Percentiles rank a stretch among this genome's conserved stretches.
Conservation (phyloP, 2,329 filamentous ascomycete species). For the Pseudocercospora crystallina region DNA sequence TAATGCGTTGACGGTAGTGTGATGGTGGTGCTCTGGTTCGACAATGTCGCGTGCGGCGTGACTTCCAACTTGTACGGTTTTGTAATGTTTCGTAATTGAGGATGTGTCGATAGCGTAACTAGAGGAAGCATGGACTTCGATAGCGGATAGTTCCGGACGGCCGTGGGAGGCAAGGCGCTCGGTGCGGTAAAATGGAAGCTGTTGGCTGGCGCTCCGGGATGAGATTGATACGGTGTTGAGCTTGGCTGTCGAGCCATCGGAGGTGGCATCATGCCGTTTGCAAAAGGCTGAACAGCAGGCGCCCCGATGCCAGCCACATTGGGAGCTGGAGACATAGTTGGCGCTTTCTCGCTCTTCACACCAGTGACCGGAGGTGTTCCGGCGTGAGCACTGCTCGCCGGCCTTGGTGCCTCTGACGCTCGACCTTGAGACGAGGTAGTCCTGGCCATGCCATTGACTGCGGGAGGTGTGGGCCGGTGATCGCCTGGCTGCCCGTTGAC, state of each 20-base stretch:
- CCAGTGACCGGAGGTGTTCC: conserved; percentile 30
- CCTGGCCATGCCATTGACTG: conserved; percentile 31
- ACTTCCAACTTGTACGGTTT: conserved; percentile 65
- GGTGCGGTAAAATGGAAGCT: conserved; percentile 34
- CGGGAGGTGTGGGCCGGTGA: conserved; percentile 26
- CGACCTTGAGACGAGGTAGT: conserved; percentile 33
- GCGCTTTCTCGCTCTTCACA: conserved; percentile 42
- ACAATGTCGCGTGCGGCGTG: conserved; percentile 62
- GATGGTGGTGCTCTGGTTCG: conserved; percentile 71
- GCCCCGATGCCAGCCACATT: conserved; percentile 23
- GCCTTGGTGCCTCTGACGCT: conserved; percentile 34
- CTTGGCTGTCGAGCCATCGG: conserved; percentile 30
- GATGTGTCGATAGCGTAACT: conserved; percentile 67
- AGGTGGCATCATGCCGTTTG: conserved; percentile 35
- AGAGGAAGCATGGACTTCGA: conserved; percentile 66
- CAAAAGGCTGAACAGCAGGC: conserved; percentile 20
- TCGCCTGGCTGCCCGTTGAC: conserved; percentile 42
- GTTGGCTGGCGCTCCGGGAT: conserved; percentile 21
- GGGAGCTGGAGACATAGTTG: conserved; percentile 45
- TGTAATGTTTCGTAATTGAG: conserved; percentile 55
- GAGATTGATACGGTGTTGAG: conserved; percentile 27
- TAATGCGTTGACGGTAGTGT: conserved; percentile 67
- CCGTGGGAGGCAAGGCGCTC: conserved; percentile 39
- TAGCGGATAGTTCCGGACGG: conserved; percentile 34
- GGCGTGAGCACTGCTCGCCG: conserved; percentile 40